phyloP scores from a whole-genome alignment of 1,284 basidiomycete genomes.

The Heterobasidion parviporum region DNA sequence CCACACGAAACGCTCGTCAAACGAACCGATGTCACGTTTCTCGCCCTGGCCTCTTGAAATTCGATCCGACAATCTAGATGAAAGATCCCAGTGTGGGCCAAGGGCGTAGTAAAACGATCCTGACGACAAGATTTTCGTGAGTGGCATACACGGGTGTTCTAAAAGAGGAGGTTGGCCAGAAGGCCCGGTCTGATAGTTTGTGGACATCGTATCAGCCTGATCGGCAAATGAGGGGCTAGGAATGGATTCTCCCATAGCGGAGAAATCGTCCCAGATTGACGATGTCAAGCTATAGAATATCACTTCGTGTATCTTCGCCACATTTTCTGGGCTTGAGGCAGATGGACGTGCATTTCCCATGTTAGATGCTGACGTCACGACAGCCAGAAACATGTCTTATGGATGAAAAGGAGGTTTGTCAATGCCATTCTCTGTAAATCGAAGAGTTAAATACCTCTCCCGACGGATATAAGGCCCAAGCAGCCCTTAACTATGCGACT shows the following conservation, averaged over 20 bases:
- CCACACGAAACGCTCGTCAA: constrained; percentile 84
- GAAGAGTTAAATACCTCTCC: constrained; percentile 37
- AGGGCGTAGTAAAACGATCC: constrained; percentile 93
- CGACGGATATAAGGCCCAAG: constrained; percentile 67
- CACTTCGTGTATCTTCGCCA: constrained; percentile 72
- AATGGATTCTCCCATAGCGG: constrained; percentile 38
- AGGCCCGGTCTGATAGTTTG: constrained; percentile 33
- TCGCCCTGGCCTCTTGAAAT: constrained; percentile 42
- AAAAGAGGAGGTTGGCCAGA: constrained; percentile 40
- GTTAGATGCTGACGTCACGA: constrained; percentile 69
- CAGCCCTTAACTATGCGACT: constrained; percentile 72
- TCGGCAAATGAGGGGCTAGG: constrained; percentile 37
- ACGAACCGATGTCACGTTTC: constrained; percentile 49
- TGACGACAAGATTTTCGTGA: constrained; percentile 87
- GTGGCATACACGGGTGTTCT: constrained; percentile 86
- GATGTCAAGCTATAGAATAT: constrained; percentile 69
- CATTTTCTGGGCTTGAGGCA: constrained; percentile 45
- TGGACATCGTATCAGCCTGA: constrained; percentile 34
- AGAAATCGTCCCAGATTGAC: constrained; percentile 61
- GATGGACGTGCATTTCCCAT: constrained; percentile 72
- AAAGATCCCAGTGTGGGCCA: constrained; percentile 82
- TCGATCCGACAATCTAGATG: constrained; percentile 67
- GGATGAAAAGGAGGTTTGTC: background rate
- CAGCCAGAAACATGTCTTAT: constrained; percentile 72
- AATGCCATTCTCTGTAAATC: background rate